Base-by-base conservation (phyloP, 139 green algal species). In the Chlorella sp. region DNA sequence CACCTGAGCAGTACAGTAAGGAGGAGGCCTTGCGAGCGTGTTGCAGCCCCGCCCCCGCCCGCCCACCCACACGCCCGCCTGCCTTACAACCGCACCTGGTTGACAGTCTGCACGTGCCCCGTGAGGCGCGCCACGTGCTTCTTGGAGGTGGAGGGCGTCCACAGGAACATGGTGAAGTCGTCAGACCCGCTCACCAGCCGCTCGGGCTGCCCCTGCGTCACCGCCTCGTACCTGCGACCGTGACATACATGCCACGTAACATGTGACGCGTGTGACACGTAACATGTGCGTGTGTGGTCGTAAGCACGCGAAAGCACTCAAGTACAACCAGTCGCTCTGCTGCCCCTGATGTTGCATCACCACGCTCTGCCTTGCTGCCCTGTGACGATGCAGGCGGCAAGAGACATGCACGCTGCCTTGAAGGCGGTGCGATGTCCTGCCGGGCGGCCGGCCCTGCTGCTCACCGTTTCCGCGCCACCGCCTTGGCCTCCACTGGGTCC, bases 91-190 rank as follows among this genome's bases (percentile, higher is more conserved):
- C 75, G 0, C 31, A 94, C 92, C 77, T 99, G 94, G 67, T 99
- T 99, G 69, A 99, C 91, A 4, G 98, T 88, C 83, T 97, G 92
- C 84, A 93, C 75, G 82, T 99, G 95, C 0, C 95, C 95, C 2
- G 95, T 98, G 85, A 99, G 90, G 24, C 94, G 85, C 2, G 87
- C 82, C 5, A 93, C 36, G n/a, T 87, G 86, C 35, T 81, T 82
- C 49, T 92, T 95, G 67, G 65, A 76, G 30, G 70, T 77, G 31
- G 76, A 76, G 0, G 95, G 93, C 55, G 91, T 82, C 94, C 95
- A 99, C 73, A 99, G 77, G 66, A 95, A 96, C 79, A 99, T 89
- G 32, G 94, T 98, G 88, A 95, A 97, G 86, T 99, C 95, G 77
- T 99, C 95, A 3, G 81, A 93, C 29, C 93, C 95, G 49, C 89